phyloP scores from a whole-genome alignment of 2,329 filamentous ascomycete species.

The Paramyrothecium sp. region DNA sequence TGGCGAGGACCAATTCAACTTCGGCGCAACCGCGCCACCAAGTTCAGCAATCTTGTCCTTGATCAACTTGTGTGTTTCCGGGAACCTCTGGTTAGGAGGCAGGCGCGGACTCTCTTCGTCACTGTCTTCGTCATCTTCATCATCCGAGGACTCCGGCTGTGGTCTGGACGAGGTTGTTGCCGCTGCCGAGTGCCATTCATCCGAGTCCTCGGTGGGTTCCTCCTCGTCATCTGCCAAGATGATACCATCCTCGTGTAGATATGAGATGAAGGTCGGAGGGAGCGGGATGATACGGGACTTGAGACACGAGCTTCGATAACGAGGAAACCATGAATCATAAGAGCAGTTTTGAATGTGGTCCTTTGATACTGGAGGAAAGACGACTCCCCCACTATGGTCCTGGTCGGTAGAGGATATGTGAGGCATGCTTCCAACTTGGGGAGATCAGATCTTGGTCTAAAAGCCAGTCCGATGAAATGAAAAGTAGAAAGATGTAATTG shows the following conservation, averaged over 20 bases:
- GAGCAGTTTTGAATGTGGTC: conserved; percentile 93
- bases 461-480: conserved; percentile 21
- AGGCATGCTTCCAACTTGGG: conserved; percentile 25
- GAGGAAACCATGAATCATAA: conserved; percentile 87
- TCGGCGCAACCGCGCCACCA: conserved; percentile 83
- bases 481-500: conserved; percentile 24
- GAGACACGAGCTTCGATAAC: conserved; percentile 77
- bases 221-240: conserved; percentile 69
- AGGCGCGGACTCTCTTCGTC: conserved; percentile 36
- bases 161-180: conserved; percentile 21
- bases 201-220: conserved; percentile 56
- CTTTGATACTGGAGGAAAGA: conserved; percentile 81
- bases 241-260: conserved; percentile 91
- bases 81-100: conserved; percentile 57
- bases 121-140: conserved; percentile 40
- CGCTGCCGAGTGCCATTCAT: conserved; percentile 41
- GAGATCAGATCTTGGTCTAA: not conserved
- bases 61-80: conserved; percentile 75
- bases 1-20: conserved; percentile 95
- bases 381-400: conserved; percentile 35
- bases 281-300: conserved; percentile 85
- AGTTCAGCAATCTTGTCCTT: conserved; percentile 75
- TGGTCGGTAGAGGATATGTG: conserved; percentile 23
- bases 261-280: conserved; percentile 72
- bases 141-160: conserved; percentile 21